phyloP scores from a whole-genome alignment of 2,329 filamentous ascomycete genomes.

The Amauroascus verrucosus region DNA sequence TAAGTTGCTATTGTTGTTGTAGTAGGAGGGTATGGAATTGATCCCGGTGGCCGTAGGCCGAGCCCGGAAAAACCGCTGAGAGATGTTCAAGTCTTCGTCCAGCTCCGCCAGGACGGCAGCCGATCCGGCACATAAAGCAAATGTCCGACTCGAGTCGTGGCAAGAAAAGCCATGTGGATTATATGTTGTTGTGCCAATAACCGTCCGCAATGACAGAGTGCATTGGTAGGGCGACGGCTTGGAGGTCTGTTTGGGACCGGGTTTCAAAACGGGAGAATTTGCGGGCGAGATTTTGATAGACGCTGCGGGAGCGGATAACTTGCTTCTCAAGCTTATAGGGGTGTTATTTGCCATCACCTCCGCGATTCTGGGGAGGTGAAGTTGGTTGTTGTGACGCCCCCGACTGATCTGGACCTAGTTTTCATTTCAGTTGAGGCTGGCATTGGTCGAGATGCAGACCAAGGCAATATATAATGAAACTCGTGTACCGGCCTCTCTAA shows the following conservation, averaged over 20 bases:
- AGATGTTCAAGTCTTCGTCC: conserved; percentile 51
- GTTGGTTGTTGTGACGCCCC: conserved; percentile 23
- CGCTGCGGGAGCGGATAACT: conserved; percentile 24
- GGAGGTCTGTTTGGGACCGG: conserved; percentile 51
- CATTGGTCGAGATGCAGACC: conserved; percentile 19
- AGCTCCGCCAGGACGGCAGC: conserved; percentile 84
- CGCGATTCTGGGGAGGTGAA: conserved; percentile 16
- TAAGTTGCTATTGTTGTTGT: conserved; percentile 34
- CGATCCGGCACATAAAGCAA: conserved; percentile 86
- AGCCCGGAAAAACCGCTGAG: conserved; percentile 84
- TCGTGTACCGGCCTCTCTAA: neutral
- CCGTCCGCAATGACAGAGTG: conserved; percentile 62
- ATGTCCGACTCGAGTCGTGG: conserved; percentile 56
- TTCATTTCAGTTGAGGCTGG: conserved; percentile 23
- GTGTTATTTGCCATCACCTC: conserved; percentile 31
- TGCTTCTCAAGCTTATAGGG: conserved; percentile 28
- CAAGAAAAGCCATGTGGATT: conserved; percentile 80
- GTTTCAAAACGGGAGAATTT: conserved; percentile 59
- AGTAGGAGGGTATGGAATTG: conserved; percentile 48
- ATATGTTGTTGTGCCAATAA: conserved; percentile 81
- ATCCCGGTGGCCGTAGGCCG: conserved; percentile 60
- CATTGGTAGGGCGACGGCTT: conserved; percentile 37
- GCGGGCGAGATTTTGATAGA: conserved; percentile 61
- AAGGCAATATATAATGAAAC: neutral
- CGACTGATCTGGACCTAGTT: conserved; percentile 18